These are phyloP conservation scores for Talaromyces sp. DNA, from an alignment of 2,329 filamentous ascomycete species.

Conservation along the genomic window DNA sequence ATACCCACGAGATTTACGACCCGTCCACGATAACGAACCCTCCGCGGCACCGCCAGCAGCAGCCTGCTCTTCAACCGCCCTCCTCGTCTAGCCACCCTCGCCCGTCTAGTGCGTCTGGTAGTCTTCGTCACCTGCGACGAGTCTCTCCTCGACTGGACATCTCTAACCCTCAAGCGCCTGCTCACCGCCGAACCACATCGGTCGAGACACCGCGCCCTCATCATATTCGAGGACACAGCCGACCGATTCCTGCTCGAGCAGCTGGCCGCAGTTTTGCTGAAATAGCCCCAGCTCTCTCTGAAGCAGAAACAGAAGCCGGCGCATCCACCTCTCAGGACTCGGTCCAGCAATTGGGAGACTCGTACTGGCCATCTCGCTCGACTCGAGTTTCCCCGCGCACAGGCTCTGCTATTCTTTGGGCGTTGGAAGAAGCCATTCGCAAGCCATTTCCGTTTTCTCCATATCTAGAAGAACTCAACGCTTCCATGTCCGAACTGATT, in stretches of 20 bases:
- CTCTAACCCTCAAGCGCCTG: conserved; percentile 24
- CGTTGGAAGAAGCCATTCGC: conserved; percentile 84
- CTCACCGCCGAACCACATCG: conserved; percentile 39
- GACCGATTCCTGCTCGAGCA: conserved; percentile 17
- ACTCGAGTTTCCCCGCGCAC: conserved; percentile 74
- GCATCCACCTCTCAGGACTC: conserved; percentile 28
- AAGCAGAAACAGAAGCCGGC: conserved; percentile 28
- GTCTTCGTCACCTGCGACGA: conserved; percentile 49
- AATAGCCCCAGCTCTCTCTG: conserved; percentile 27
- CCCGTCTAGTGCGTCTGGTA: conserved; percentile 50
- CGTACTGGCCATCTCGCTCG: conserved; percentile 49
- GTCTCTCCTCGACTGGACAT: conserved; percentile 46
- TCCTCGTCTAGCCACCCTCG: conserved; percentile 41
- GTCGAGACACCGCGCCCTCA: conserved; percentile 29
- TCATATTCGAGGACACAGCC: conserved; percentile 26
- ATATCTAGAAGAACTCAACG: conserved; percentile 80
- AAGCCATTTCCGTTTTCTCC: conserved; percentile 77
- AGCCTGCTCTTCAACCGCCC: conserved; percentile 33
- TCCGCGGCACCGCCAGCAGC: conserved; percentile 43
- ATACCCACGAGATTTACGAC: conserved; percentile 52
- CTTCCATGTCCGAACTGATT: conserved; percentile 82
- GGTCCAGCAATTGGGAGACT: conserved; percentile 29
- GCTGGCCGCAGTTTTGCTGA: conserved; percentile 16
- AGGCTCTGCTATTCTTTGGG: conserved; percentile 84
- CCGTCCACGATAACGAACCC: conserved; percentile 39